phyloP scores from a whole-genome alignment of 257 asterid genomes.

The Scutellaria barbata region DNA sequence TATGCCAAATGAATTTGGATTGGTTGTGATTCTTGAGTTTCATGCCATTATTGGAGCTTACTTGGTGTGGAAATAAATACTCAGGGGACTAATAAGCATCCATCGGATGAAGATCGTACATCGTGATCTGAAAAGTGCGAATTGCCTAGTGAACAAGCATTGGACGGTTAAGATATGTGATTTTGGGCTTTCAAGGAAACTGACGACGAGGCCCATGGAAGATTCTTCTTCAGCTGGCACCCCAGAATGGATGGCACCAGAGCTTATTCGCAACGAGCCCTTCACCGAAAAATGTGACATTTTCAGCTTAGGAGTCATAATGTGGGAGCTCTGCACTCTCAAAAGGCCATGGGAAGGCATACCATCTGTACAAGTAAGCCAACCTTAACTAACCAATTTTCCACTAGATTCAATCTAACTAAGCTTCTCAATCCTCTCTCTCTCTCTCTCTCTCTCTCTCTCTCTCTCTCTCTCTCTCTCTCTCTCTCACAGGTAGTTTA shows the following conservation, averaged over 20 bases:
- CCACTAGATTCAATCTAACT: not conserved
- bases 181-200: conserved; percentile 81
- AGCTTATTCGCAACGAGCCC: conserved; percentile 86
- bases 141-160: conserved; percentile 87
- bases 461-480: not conserved
- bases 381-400: not conserved
- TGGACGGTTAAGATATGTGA: conserved; percentile 92
- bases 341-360: conserved; percentile 89
- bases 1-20: not conserved
- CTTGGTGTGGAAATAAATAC: conserved; percentile 17
- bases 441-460: not conserved
- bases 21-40: not conserved
- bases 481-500: conserved; percentile 71
- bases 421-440: not conserved
- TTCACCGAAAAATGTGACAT: conserved; percentile 89
- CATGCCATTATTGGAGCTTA: conserved; percentile 6
- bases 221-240: conserved; percentile 89
- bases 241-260: conserved; percentile 99
- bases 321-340: conserved; percentile 92
- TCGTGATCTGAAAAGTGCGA: conserved; percentile 93
- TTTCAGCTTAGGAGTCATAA: conserved; percentile 86
- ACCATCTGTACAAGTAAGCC: conserved; percentile 66
- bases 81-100: conserved; percentile 80
- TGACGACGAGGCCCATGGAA: conserved; percentile 55
- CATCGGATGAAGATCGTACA: conserved; percentile 91